Evolutionary conservation across 176 grass and related monocot species (phyloP).

Genomic region (Stipa capillata): DNA sequence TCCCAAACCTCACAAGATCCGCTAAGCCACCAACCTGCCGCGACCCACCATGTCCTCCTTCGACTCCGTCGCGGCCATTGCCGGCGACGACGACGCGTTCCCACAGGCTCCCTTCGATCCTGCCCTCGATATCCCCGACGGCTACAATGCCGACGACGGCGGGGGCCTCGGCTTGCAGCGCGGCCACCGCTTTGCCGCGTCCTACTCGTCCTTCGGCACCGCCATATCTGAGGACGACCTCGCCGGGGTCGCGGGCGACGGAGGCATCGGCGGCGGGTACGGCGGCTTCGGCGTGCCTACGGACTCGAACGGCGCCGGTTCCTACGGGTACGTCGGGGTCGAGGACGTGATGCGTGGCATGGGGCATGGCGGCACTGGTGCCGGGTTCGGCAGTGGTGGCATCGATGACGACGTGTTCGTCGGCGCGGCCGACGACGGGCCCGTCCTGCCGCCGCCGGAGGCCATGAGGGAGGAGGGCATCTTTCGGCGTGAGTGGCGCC

Average conservation of each 20-base stretch:
- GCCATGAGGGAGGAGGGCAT: constrained; percentile 56
- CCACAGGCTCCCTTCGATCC: background rate
- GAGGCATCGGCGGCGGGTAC: background rate
- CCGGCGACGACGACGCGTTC: constrained; percentile 22
- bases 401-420: constrained; percentile 4
- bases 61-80: constrained; percentile 29
- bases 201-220: constrained; percentile 52
- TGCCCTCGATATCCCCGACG: background rate
- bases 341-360: constrained; percentile 27
- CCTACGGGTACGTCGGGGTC: constrained; percentile 23
- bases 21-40: background rate
- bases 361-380: background rate
- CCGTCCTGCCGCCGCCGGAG: constrained; percentile 52
- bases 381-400: background rate
- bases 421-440: background rate
- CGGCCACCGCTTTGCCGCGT: constrained; percentile 35
- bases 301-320: background rate
- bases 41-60: constrained; percentile 28
- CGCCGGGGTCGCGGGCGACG: background rate
- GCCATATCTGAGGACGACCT: constrained; percentile 42
- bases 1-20: background rate
- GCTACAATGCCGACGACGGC: background rate
- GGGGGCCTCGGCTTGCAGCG: constrained; percentile 18
- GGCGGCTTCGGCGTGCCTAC: constrained; percentile 8
- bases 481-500: constrained; percentile 56